Percentiles rank a stretch among this genome's conserved stretches.
Evolutionary conservation across 2,329 filamentous ascomycete species (phyloP).

Genomic region (Trichoderma arundinaceum): DNA sequence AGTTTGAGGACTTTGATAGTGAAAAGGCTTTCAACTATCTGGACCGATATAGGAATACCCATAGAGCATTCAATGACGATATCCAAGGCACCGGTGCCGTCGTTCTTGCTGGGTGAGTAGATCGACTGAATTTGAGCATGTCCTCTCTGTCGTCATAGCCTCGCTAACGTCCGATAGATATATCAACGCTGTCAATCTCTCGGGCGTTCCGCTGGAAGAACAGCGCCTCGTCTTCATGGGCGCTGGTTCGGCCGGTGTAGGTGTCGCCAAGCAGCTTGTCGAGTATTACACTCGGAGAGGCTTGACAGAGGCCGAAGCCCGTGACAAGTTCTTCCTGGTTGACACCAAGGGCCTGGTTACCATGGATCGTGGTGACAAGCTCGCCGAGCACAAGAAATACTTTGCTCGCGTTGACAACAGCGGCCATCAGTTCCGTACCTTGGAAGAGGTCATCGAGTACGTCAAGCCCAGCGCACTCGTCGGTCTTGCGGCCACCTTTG

Average conservation of each 20-base stretch:
- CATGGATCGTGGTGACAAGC: conserved; percentile 86
- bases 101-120: conserved; percentile 76
- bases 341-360: conserved; percentile 97
- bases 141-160: not conserved
- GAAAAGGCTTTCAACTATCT: conserved; percentile 89
- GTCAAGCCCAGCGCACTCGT: conserved; percentile 94
- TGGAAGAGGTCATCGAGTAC: conserved; percentile 91
- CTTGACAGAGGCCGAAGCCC: conserved; percentile 83
- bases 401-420: conserved; percentile 69
- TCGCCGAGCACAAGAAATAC: conserved; percentile 87
- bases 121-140: not conserved
- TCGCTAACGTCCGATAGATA: conserved; percentile 49
- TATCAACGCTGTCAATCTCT: conserved; percentile 78
- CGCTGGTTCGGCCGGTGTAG: conserved; percentile 92
- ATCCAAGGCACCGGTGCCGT: conserved; percentile 97
- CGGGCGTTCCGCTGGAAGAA: conserved; percentile 82
- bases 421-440: conserved; percentile 73
- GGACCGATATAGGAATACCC: conserved; percentile 82
- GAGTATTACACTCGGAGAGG: conserved; percentile 96
- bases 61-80: conserved; percentile 98
- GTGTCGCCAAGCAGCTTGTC: conserved; percentile 96
- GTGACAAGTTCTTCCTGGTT: conserved; percentile 94
- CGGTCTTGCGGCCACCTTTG: conserved; percentile 91
- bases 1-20: conserved; percentile 98
- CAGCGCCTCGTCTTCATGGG: conserved; percentile 96